Base-by-base conservation (phyloP, 495 filamentous ascomycete genomes). In the Neurospora terricola region DNA sequence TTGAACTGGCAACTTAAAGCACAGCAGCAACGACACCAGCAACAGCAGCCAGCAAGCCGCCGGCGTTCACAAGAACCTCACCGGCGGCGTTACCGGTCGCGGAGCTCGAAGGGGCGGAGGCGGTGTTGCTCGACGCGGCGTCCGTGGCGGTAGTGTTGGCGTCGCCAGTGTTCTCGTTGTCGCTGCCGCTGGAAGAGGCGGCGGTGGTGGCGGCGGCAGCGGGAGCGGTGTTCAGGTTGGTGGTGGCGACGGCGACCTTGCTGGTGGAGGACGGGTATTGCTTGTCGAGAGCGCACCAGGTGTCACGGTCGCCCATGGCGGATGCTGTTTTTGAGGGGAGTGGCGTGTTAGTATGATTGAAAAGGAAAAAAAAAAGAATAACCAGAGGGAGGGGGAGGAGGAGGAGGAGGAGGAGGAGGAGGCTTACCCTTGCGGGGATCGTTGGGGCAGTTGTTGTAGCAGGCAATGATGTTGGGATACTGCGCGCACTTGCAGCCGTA, bases 381-480 rank as follows among this genome's bases (percentile, higher is more conserved):
- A 10, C 8, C 18, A 45, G 3, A 45, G 18, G 18, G 42, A n/a
- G 8, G 14, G 16, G 9, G 10, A 40, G 12, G 14, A 9, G 18
- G 8, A 30, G 21, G 39, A n/a, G 7, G 14, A 27, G 9, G 10
- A 40, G 11, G 14, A 9, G 18, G 8, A 30, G 21, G 39, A 30
- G 48, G 69, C 79, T 71, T 72, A 81, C 79, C 23, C 8, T 48
- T 38, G 6, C 81, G 78, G 62, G 70, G 38, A 71, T 86, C 83
- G 77, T 83, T 80, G 72, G 84, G 84, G 78, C 84, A 86, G 83
- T 84, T 84, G 80, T 84, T 82, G 77, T 80, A 86, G 82, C 84
- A 85, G 16, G 81, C 83, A 71, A 84, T 69, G 75, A 85, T 80
- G 69, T 79, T 76, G 5, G 66, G 69, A 54, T 80, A 84, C 18